phyloP scores from a whole-genome alignment of 768 basidiomycete genomes.

The Naganishia randhawae region DNA sequence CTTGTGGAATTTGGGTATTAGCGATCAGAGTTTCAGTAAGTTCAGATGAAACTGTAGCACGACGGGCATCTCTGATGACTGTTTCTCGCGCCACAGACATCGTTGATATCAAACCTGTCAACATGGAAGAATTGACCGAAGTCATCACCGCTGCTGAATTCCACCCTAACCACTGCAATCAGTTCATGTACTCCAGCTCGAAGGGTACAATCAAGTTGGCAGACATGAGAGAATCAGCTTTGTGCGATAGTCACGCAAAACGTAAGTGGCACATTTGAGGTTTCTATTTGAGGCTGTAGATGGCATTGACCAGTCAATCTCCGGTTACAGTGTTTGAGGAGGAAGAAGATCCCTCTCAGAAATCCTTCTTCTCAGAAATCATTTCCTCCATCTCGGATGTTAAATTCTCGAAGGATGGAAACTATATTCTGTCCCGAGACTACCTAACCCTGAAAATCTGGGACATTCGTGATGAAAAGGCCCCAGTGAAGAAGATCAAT shows the following conservation, averaged over 20 bases:
- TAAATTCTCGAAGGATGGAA: constrained; percentile 95
- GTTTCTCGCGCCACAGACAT: constrained; percentile 64
- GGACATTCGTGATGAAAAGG: constrained; percentile 98
- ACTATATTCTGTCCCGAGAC: constrained; percentile 93
- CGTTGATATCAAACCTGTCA: constrained; percentile 98
- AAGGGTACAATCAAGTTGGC: constrained; percentile 99
- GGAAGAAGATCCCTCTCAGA: constrained; percentile 92
- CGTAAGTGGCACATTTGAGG: constrained; percentile 58
- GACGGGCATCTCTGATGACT: neutral
- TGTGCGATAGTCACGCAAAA: constrained; percentile 95
- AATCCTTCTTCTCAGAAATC: constrained; percentile 99
- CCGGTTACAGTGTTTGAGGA: constrained; percentile 80
- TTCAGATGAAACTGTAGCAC: constrained; percentile 29
- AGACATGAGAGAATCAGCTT: constrained; percentile 96
- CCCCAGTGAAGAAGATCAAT: constrained; percentile 93
- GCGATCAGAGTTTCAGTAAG: constrained; percentile 98
- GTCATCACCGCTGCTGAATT: constrained; percentile 99
- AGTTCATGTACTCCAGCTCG: constrained; percentile 99
- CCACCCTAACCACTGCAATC: constrained; percentile 93
- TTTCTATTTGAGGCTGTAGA: constrained; percentile 24
- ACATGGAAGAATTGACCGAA: constrained; percentile 99
- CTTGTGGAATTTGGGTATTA: constrained; percentile 97
- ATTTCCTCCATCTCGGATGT: constrained; percentile 99
- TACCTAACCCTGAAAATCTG: constrained; percentile 98
- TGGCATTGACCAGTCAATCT: constrained; percentile 16